Conservation (phyloP, 805 yeast genomes). For the Yarrowia sp. region DNA sequence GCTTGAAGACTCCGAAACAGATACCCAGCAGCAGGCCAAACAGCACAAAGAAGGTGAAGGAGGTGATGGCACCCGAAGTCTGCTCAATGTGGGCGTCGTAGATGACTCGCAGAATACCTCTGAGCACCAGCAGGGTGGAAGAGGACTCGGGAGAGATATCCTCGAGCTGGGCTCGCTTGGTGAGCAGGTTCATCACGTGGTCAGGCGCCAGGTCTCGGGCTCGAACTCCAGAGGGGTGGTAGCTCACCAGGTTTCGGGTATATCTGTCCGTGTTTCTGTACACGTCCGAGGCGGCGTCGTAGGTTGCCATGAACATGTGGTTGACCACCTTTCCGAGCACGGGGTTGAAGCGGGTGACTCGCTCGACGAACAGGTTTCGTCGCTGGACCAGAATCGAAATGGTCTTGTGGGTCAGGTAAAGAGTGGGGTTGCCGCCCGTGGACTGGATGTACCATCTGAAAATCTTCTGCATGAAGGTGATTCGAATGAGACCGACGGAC, state of each 20-base stretch:
- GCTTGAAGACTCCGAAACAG: conserved; percentile 23
- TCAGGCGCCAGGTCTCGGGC: conserved; percentile 37
- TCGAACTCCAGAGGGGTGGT: conserved; percentile 22
- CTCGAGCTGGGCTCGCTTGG: conserved; percentile 33
- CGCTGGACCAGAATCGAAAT: conserved; percentile 76
- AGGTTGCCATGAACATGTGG: conserved; percentile 21
- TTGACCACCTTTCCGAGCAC: conserved; percentile 32
- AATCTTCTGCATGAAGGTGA: conserved; percentile 77
- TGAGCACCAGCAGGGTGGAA: conserved; percentile 62
- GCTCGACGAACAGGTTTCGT: conserved; percentile 26
- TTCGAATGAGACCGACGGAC: conserved; percentile 90
- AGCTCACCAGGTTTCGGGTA: conserved; percentile 9
- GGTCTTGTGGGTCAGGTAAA: conserved; percentile 64
- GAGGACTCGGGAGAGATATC: conserved; percentile 41
- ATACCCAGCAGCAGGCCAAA: conserved; percentile 30
- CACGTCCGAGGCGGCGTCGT: conserved; percentile 10
- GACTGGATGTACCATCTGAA: conserved; percentile 95
- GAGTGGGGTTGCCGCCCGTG: conserved; percentile 86
- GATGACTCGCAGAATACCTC: conserved; percentile 89
- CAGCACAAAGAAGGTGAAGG: conserved; percentile 72
- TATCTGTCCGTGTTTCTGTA: conserved; percentile 15
- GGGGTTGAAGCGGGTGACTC: conserved; percentile 11
- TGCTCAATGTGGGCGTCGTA: conserved; percentile 78
- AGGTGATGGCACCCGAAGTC: conserved; percentile 83
- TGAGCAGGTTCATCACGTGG: conserved; percentile 28